Base-by-base conservation (phyloP, 768 basidiomycete genomes). In the Termitomyces sp. region DNA sequence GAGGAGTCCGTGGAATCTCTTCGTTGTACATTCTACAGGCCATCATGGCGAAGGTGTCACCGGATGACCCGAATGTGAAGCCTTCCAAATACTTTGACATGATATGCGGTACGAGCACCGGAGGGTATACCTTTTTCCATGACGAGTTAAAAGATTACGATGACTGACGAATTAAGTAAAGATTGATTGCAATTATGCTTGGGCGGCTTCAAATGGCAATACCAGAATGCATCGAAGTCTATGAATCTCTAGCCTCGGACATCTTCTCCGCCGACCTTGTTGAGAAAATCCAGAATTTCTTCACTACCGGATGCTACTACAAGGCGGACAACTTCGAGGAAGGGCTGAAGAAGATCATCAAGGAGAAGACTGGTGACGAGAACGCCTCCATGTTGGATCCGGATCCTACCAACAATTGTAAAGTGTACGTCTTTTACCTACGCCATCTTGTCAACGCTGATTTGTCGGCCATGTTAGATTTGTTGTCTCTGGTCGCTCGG, bases 121-220 rank as follows among this genome's bases (percentile, higher is more conserved):
- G 75, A 62, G 75, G 75, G 73, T 74, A 39, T 8, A 68, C 62
- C 24, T 54, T 46, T 28, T 15, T n/a, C 15, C 40, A 24, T 45
- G 35, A 46, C 8, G 1, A 15, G 7, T 35, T 9, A 20, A 40
- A 38, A 20, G 40, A 20, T 54, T 44, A 16, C n/a, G 11, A 4
- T n/a, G 9, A n/a, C 40, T 42, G 39, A 55, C 6, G 32, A 33
- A 38, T 18, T 36, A 9, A 35, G 22, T 49, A 18, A 16, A 59
- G 57, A 24, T 59, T 77, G 13, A 76, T 76, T 20, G 75, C 75
- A 2, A 67, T 77, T 16, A 76, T 77, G 75, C 70, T 77, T 8
- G 75, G 77, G 11, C 69, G 76, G 7, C 70, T 78, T 11, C 70
- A 69, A 16, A 75, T 76, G 73, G 46, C 74, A 0, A 62, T 78